Evolutionary conservation across 2,329 filamentous ascomycete genomes (phyloP).

Genomic region (Periconia macrospinosa): DNA sequence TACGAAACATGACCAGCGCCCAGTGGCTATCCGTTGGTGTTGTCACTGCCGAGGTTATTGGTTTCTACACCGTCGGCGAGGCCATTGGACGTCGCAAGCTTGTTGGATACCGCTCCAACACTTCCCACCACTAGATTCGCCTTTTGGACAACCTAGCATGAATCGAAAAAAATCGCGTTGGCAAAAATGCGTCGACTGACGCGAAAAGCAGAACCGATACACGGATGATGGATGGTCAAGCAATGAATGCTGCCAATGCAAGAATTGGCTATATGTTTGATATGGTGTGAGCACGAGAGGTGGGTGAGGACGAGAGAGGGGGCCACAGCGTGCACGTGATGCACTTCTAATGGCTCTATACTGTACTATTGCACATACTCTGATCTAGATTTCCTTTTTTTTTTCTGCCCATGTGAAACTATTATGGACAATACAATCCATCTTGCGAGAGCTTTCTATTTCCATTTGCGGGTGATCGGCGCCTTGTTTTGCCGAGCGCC

Average conservation of each 20-base stretch:
- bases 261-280: conserved; percentile 1
- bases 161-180: background rate
- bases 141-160: background rate
- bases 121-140: conserved; percentile 33
- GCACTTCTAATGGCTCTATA: conserved; percentile 26
- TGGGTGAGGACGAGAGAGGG: background rate
- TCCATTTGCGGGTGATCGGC: conserved; percentile 12
- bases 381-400: conserved; percentile 41
- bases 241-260: background rate
- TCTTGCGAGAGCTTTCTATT: background rate
- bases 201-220: background rate
- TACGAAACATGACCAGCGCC: conserved; percentile 70
- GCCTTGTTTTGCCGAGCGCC: conserved; percentile 18
- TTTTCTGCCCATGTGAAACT: conserved; percentile 28
- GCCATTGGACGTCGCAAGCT: conserved; percentile 96
- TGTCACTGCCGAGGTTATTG: conserved; percentile 80
- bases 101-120: conserved; percentile 71
- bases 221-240: background rate
- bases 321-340: conserved; percentile 15
- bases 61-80: conserved; percentile 97
- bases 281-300: conserved; percentile 18
- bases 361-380: conserved; percentile 47
- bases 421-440: conserved; percentile 6
- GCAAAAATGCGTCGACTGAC: background rate
- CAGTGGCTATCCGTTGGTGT: conserved; percentile 76